Percentiles rank a stretch among this genome's conserved stretches.
Conservation (phyloP, 352 stramenopile species). For the Globisporangium abappressorium region DNA sequence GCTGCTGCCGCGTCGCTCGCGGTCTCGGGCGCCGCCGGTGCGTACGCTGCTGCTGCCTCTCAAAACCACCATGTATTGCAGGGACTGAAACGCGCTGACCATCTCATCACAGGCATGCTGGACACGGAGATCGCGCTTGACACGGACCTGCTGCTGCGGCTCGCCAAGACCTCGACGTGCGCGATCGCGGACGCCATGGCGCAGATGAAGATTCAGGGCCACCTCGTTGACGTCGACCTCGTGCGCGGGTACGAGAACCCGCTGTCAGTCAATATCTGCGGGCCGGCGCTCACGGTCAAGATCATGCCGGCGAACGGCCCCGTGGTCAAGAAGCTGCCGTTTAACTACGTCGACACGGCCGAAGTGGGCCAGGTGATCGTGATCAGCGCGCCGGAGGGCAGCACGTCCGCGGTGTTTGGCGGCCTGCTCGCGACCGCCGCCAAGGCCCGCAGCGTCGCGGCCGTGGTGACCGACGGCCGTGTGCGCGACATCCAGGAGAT, state of each 20-base stretch:
- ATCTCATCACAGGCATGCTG: slow-evolving; percentile 63
- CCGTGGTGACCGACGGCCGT: slow-evolving; percentile 70
- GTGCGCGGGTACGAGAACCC: slow-evolving; percentile 58
- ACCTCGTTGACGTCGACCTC: slow-evolving; percentile 74
- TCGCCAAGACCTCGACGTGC: slow-evolving; percentile 79
- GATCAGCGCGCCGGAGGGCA: slow-evolving; percentile 56
- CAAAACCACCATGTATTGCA: slow-evolving; percentile 32
- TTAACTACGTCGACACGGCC: slow-evolving; percentile 78
- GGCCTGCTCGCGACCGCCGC: slow-evolving; percentile 67
- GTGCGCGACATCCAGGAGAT: slow-evolving; percentile 78
- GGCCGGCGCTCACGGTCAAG: slow-evolving; percentile 71
- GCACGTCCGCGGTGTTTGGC: slow-evolving; percentile 64
- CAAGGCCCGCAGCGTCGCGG: slow-evolving; percentile 62
- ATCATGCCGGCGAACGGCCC: slow-evolving; percentile 65
- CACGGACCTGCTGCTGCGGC: slow-evolving; percentile 57
- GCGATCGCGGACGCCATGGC: slow-evolving; percentile 77
- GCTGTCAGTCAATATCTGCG: slow-evolving; percentile 69
- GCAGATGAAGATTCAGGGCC: slow-evolving; percentile 72
- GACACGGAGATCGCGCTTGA: slow-evolving; percentile 61
- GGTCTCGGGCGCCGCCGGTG: slow-evolving; percentile 24
- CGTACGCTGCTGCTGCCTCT: slow-evolving; percentile 22
- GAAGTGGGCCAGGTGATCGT: slow-evolving; percentile 78
- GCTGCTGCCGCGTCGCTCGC: slow-evolving; percentile 26
- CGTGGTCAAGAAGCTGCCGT: slow-evolving; percentile 55
- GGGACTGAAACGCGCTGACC: slow-evolving; percentile 49